Conservation (phyloP, 2,329 filamentous ascomycete species). For the Trichoderma sp. region DNA sequence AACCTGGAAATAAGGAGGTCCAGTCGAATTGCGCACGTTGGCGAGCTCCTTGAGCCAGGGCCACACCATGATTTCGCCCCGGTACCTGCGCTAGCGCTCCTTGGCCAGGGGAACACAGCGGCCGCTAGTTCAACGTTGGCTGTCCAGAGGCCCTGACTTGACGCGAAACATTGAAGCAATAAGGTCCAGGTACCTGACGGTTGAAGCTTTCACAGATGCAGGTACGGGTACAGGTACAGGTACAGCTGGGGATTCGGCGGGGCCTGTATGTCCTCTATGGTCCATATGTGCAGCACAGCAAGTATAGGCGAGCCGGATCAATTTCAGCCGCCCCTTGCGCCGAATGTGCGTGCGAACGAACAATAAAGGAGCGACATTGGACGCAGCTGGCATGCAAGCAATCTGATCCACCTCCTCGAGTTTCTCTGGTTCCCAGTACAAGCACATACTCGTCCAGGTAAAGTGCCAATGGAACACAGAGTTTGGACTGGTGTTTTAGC, state of each 20-base stretch:
- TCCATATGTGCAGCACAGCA: no score
- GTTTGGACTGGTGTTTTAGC: conserved; percentile 2
- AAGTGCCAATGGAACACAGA: neutral
- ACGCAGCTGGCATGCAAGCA: neutral
- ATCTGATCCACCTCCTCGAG: neutral
- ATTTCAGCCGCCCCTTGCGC: conserved; percentile 4
- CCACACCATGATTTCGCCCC: neutral
- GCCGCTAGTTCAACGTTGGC: neutral
- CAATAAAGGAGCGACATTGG: neutral
- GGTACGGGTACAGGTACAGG: neutral
- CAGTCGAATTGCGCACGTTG: conserved; percentile 11
- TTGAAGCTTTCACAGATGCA: neutral
- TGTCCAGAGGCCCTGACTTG: neutral
- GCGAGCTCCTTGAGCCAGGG: conserved; percentile 1
- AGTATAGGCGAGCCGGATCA: neutral
- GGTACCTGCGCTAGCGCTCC: conserved; percentile 19
- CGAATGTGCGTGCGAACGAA: neutral
- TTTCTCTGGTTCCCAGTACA: neutral
- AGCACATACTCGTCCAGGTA: neutral
- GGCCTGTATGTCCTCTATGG: neutral
- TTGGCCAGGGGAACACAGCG: neutral
- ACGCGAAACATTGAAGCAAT: conserved; percentile 1
- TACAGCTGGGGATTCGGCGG: neutral
- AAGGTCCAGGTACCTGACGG: neutral
- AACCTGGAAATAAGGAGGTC: neutral